Evolutionary conservation across 495 filamentous ascomycete genomes (phyloP), one percentile per base, ranked within the genome.

Genomic region (Mytilinidion resinicola): DNA sequence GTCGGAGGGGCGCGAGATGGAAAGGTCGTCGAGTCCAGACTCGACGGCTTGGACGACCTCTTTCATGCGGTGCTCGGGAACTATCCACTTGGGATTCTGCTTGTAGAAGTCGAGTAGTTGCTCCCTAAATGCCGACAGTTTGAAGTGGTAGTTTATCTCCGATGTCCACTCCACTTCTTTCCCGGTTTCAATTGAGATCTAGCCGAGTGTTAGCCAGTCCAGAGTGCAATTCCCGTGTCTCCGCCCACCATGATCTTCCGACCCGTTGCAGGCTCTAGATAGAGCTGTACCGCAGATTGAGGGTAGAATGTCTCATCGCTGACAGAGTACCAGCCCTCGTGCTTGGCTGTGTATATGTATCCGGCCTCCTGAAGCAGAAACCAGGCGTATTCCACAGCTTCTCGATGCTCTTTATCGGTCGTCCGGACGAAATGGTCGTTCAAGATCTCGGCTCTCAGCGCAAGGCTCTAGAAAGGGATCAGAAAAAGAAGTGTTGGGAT

Each of bases 251-350:
- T 89, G 53, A 84, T 82, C 61, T 88, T 90, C 60, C 82, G 77
- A 5, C 95, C 92, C 0, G 90, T 96, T 19, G 82, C 74, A 15
- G 89, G 85, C 66, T 93, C 90, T 21, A 90, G 68, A 53, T 83
- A 80, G 59, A 85, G 81, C 62, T 88, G 84, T 30, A 97, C 81
- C 59, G 80, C 77, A 0, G 82, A 79, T 50, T 85, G 79, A 6
- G 93, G 90, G 68, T 96, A 96, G 70, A 92, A 98, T 10, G 92
- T 91, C 76, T 98, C 93, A 69, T 98, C 93, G 71, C 88, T 87
- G 50, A 98, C 88, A 51, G 86, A 93, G 69, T 98, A 98, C 93
- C 93, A 98, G 8, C 93, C 93, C 64, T 88, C 83, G 67, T 97
- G 95, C 65, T 89, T 91, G 8, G 80, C 78, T 39, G 82, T 79